phyloP scores from a whole-genome alignment of 768 basidiomycete genomes.

The Cystofilobasidium macerans region DNA sequence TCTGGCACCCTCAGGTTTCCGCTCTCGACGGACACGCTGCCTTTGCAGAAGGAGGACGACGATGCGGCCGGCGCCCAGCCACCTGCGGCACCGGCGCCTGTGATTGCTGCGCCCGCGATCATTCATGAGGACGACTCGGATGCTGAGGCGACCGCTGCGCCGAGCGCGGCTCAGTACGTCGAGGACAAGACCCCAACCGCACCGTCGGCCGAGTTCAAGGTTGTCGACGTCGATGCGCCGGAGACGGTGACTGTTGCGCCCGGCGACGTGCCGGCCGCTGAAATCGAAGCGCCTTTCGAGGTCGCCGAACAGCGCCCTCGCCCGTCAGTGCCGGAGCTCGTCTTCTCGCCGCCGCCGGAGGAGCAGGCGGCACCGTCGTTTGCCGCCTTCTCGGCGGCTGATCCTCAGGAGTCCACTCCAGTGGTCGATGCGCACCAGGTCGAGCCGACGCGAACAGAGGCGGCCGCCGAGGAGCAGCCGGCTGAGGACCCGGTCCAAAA shows the following conservation, averaged over 20 bases:
- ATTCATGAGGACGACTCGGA: not conserved
- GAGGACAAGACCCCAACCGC: not conserved
- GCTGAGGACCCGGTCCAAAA: not conserved
- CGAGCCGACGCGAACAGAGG: not conserved
- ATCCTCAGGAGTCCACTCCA: not conserved
- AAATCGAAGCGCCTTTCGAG: not conserved
- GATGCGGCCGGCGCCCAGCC: not conserved
- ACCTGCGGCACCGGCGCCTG: not conserved
- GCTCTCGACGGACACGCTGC: constrained; percentile 1
- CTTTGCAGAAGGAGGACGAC: constrained; percentile 10
- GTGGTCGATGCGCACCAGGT: not conserved
- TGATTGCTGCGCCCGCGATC: not conserved
- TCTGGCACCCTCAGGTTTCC: not conserved
- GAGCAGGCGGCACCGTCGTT: not conserved
- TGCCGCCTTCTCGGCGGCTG: not conserved
- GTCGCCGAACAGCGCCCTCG: not conserved
- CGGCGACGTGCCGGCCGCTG: not conserved
- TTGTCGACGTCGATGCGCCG: not conserved
- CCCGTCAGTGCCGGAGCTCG: not conserved
- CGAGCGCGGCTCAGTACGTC: not conserved
- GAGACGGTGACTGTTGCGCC: not conserved
- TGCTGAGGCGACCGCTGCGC: not conserved
- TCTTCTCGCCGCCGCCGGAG: constrained; percentile 1
- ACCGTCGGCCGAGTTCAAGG: not conserved
- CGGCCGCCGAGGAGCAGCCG: not conserved